Evolutionary conservation across 2,329 filamentous ascomycete genomes (phyloP), one percentile per base, ranked within the genome.

Genomic region (Fusarium kyushuense): DNA sequence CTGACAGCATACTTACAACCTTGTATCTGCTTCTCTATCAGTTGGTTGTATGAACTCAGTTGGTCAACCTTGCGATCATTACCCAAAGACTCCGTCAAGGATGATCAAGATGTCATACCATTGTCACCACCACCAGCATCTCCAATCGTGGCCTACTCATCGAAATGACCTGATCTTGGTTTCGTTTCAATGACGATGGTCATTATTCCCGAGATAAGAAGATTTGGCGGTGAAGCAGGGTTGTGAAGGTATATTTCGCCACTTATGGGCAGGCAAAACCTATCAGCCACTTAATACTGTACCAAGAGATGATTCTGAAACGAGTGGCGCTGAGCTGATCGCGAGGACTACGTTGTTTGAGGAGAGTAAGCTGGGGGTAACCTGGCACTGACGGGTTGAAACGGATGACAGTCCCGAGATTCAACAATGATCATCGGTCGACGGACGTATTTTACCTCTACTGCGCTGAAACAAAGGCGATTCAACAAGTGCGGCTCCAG

Each of bases 321-420:
- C 70, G 61, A 65, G 70, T 73, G 67, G 72, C 72, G 72, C 72
- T 57, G 47, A 56, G 56, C 65, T 71, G 65, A 71, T 27, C 55
- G 52, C 55, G 62, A 29, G 48, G 57, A 58, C 58, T 55, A 59
- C 63, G 60, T 65, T 63, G 43, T 56, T 48, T 63, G 32, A 51
- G n/a, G 40, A 40, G 35, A 30, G 21, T 23, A 38, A 54, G 58
- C 65, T 36, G 60, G 69, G 68, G 63, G 32, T 57, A 51, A 59
- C 67, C 53, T 45, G 49, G 51, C 36, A 57, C 41, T 49, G 33
- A 51, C 49, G 54, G 62, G 51, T 60, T 60, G 52, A 58, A 55
- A 58, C 57, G 59, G 65, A 71, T 58, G 60, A 71, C 52, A 30
- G n/a, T 38, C 29, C 63, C 55, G 42, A 60, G 55, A 62, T 53